Conservation (phyloP, 306 rosid species). For the Potentilla sterilis region DNA sequence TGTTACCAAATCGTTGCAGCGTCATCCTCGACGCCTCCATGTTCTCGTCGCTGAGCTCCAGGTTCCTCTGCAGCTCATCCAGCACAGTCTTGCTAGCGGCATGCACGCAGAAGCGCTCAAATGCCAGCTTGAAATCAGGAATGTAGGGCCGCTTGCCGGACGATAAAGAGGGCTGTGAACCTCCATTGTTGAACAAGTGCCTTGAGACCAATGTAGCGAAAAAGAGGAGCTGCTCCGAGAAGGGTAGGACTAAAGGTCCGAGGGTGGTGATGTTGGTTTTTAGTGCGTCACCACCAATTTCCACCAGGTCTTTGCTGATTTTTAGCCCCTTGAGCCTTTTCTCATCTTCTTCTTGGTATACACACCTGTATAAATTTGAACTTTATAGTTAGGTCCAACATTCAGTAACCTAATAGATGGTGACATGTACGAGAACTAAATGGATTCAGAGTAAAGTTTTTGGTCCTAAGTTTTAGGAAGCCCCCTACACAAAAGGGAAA, state of each 20-base stretch:
- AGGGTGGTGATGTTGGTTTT: slow-evolving; percentile 94
- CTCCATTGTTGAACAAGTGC: slow-evolving; percentile 53
- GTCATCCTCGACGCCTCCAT: slow-evolving; percentile 92
- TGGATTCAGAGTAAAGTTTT: background rate
- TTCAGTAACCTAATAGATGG: background rate
- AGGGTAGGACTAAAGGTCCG: slow-evolving; percentile 86
- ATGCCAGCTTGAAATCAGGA: slow-evolving; percentile 89
- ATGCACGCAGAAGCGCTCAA: slow-evolving; percentile 91
- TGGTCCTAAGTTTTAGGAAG: background rate
- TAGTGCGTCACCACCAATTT: slow-evolving; percentile 92
- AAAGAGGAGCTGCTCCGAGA: slow-evolving; percentile 87
- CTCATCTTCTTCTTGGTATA: slow-evolving; percentile 94
- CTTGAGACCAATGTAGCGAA: slow-evolving; percentile 67
- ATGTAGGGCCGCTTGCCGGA: slow-evolving; percentile 71
- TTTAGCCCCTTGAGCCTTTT: slow-evolving; percentile 69
- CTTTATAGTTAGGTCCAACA: background rate
- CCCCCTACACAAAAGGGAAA: background rate
- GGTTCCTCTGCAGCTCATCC: slow-evolving; percentile 82
- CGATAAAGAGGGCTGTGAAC: slow-evolving; percentile 17
- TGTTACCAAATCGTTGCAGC: slow-evolving; percentile 84
- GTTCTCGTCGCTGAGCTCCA: slow-evolving; percentile 75
- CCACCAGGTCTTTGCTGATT: slow-evolving; percentile 84
- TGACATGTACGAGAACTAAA: background rate
- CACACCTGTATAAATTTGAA: slow-evolving; percentile 46
- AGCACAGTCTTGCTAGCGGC: slow-evolving; percentile 78